A percentile compares a stretch with the other conserved stretches of the same genome.
These are phyloP conservation scores for Aspergillus unguis DNA, from an alignment of 2,329 filamentous ascomycete species.

Conservation along the genomic window DNA sequence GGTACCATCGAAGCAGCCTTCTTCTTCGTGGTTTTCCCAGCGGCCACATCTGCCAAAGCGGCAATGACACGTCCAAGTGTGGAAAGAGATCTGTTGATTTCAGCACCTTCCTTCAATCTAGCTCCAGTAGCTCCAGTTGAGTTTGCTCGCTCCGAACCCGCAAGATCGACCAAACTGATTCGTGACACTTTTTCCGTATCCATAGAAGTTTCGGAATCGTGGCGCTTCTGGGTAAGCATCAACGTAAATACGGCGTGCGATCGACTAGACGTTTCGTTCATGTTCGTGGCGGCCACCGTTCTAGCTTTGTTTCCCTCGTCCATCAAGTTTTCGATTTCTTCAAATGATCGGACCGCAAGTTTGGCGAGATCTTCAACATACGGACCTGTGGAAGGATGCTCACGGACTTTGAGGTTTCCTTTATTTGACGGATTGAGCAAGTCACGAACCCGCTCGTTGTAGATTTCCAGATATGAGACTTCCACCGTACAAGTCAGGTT, in stretches of 20 bases:
- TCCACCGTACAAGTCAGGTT: conserved; percentile 87
- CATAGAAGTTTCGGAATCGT: conserved; percentile 91
- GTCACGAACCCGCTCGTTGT: conserved; percentile 96
- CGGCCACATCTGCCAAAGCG: conserved; percentile 84
- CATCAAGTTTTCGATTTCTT: conserved; percentile 97
- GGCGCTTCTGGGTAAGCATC: conserved; percentile 89
- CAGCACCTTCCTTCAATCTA: conserved; percentile 91
- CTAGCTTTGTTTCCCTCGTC: conserved; percentile 98
- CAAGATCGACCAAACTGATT: conserved; percentile 96
- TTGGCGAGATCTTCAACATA: conserved; percentile 98
- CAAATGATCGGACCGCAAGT: conserved; percentile 85
- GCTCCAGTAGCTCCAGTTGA: conserved; percentile 96
- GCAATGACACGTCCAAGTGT: conserved; percentile 97
- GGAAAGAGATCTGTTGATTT: conserved; percentile 95
- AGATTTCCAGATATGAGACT: conserved; percentile 98
- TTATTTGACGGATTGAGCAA: conserved; percentile 92
- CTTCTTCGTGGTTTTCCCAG: conserved; percentile 60
- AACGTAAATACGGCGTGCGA: conserved; percentile 98
- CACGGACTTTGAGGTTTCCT: conserved; percentile 92
- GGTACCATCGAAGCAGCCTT: conserved; percentile 77
- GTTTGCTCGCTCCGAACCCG: conserved; percentile 94
- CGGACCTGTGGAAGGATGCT: conserved; percentile 94
- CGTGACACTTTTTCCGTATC: conserved; percentile 96
- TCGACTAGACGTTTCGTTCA: conserved; percentile 99
- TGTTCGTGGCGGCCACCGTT: conserved; percentile 97